phyloP scores from a whole-genome alignment of 441 rosid species.

The Aleurites moluccanus region DNA sequence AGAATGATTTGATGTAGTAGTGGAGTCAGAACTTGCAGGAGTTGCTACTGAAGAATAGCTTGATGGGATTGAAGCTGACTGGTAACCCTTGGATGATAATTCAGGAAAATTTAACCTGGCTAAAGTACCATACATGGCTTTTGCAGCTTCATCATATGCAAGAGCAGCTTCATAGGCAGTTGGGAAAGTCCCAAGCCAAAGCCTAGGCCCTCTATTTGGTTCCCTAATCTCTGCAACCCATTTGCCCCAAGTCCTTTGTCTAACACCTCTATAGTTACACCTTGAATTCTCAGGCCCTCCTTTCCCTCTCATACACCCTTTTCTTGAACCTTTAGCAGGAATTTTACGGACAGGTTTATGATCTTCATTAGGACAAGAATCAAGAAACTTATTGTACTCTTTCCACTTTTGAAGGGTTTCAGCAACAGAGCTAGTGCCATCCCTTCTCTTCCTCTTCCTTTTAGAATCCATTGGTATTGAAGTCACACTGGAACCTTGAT shows the following conservation, averaged over 20 bases:
- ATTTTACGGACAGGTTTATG: slow-evolving; percentile 34
- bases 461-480: slow-evolving; percentile 7
- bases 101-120: slow-evolving; percentile 63
- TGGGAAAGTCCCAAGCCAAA: slow-evolving; percentile 83
- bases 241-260: slow-evolving; percentile 91
- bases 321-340: slow-evolving; percentile 71
- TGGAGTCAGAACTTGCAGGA: slow-evolving; percentile 31
- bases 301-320: slow-evolving; percentile 88
- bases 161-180: slow-evolving; percentile 67
- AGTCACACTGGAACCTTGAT: background rate
- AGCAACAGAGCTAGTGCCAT: slow-evolving; percentile 38
- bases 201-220: slow-evolving; percentile 59
- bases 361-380: slow-evolving; percentile 21
- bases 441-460: slow-evolving; percentile 56
- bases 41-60: slow-evolving; percentile 27
- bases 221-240: slow-evolving; percentile 91
- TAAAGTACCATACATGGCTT: slow-evolving; percentile 54
- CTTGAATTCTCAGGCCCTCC: slow-evolving; percentile 73
- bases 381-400: slow-evolving; percentile 40
- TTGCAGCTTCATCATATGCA: slow-evolving; percentile 82
- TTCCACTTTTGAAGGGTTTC: slow-evolving; percentile 63
- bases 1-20: slow-evolving; percentile 39
- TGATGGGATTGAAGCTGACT: slow-evolving; percentile 25
- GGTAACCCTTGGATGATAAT: slow-evolving; percentile 11
- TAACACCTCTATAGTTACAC: slow-evolving; percentile 66